Evolutionary conservation across 768 basidiomycete species (phyloP).

Genomic region (Termitomyces sp.): DNA sequence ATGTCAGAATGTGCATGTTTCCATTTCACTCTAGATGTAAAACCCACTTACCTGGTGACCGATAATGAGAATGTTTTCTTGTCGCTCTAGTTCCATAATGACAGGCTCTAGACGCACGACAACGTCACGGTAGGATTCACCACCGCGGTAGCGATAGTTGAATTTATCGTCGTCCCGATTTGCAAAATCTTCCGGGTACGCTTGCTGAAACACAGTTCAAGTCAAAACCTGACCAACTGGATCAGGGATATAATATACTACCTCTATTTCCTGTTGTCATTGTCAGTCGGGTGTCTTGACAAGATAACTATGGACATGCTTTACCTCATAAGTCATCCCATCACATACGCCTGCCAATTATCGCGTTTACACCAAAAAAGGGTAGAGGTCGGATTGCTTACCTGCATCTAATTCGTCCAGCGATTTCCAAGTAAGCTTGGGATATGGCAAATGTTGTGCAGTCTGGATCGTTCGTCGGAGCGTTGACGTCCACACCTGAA

Average conservation of each 20-base stretch:
- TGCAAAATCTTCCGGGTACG: conserved; percentile 97
- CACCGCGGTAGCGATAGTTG: conserved; percentile 96
- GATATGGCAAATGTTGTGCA: conserved; percentile 71
- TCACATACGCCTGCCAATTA: conserved; percentile 74
- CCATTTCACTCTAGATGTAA: not conserved
- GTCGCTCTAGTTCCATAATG: conserved; percentile 98
- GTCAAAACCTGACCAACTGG: not conserved
- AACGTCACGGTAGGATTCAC: conserved; percentile 97
- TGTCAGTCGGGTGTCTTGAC: not conserved
- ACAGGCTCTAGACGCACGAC: conserved; percentile 93
- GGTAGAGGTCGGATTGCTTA: conserved; percentile 9
- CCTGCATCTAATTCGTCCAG: conserved; percentile 96
- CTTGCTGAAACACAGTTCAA: conserved; percentile 43
- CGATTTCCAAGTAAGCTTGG: conserved; percentile 97
- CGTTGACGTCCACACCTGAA: conserved; percentile 98
- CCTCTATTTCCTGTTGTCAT: conserved; percentile 75
- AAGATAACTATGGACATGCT: not conserved
- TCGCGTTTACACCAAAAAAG: not conserved
- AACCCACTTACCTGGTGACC: conserved; percentile 72
- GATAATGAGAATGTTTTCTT: conserved; percentile 95
- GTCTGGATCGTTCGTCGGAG: conserved; percentile 91
- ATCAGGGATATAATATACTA: conserved; percentile 24
- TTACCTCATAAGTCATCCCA: conserved; percentile 91
- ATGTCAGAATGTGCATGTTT: not conserved
- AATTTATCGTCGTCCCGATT: conserved; percentile 99